Percentiles rank a stretch among this genome's conserved stretches.
phyloP scores from a whole-genome alignment of 352 stramenopile genomes.

The Pythium folliculosum region DNA sequence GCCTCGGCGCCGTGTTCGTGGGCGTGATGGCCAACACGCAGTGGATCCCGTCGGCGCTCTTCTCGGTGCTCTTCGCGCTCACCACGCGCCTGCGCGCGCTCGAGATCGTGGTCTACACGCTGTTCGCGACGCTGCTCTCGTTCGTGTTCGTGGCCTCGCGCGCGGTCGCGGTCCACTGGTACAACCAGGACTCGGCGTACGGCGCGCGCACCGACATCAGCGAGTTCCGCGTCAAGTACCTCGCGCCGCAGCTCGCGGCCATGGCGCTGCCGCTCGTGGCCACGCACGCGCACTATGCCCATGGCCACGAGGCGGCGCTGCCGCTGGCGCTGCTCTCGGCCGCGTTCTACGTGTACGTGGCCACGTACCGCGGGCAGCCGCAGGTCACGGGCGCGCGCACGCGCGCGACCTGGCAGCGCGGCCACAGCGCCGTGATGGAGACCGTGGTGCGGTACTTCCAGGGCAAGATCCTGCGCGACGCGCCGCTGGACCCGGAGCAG shows the following conservation, averaged over 20 bases:
- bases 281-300: conserved; percentile 56
- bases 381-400: conserved; percentile 63
- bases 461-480: conserved; percentile 58
- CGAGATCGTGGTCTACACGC: conserved; percentile 46
- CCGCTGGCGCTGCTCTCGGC: conserved; percentile 46
- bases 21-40: conserved; percentile 64
- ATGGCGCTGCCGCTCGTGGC: conserved; percentile 42
- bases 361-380: conserved; percentile 66
- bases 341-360: conserved; percentile 67
- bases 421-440: conserved; percentile 52
- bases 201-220: conserved; percentile 48
- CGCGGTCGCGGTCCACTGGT: conserved; percentile 56
- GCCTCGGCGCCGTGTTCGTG: conserved; percentile 49
- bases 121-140: conserved; percentile 40
- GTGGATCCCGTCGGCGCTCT: conserved; percentile 56
- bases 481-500: conserved; percentile 50
- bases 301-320: conserved; percentile 44
- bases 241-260: conserved; percentile 42
- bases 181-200: conserved; percentile 59
- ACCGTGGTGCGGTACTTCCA: conserved; percentile 67
- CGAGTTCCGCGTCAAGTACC: conserved; percentile 57
- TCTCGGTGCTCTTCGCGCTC: conserved; percentile 50
- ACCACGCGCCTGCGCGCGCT: conserved; percentile 44
- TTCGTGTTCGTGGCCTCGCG: conserved; percentile 62
- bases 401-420: conserved; percentile 43